Conservation (phyloP, 345 rosid genomes). For the Rhodomyrtus tomentosa region DNA sequence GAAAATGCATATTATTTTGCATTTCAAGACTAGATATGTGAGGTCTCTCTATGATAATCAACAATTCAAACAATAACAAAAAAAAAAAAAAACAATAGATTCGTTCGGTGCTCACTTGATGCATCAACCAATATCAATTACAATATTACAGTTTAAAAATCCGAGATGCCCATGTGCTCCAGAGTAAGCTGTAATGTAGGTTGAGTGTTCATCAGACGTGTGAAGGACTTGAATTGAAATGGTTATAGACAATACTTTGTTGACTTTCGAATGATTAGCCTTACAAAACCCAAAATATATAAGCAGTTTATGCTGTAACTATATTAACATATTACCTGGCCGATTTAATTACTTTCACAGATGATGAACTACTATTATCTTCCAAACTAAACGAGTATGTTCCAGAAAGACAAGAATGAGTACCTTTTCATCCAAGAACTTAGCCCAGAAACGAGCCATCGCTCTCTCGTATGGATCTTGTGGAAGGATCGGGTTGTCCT, state of each 20-base stretch:
- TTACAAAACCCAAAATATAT: not conserved
- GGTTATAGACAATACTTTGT: not conserved
- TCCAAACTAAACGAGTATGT: not conserved
- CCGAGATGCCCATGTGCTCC: not conserved
- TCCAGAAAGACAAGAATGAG: not conserved
- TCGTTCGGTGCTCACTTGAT: not conserved
- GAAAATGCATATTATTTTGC: not conserved
- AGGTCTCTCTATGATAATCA: not conserved
- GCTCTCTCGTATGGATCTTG: slow-evolving; percentile 33
- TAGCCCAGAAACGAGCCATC: slow-evolving; percentile 44
- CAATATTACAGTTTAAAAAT: not conserved
- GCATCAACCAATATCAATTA: not conserved
- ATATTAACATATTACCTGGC: not conserved
- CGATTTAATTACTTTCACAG: not conserved
- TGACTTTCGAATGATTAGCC: not conserved
- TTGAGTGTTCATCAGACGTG: not conserved
- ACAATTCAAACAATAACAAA: not conserved
- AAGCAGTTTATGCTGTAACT: not conserved
- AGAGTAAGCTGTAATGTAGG: not conserved
- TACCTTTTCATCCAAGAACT: slow-evolving; percentile 39
- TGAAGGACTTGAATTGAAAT: not conserved
- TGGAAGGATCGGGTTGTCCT: slow-evolving; percentile 25
- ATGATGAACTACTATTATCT: not conserved
- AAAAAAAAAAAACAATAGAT: not conserved
- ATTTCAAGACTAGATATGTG: not conserved